phyloP scores from a whole-genome alignment of 1,139 yeast species.

The Geotrichum cucujoidarum region DNA sequence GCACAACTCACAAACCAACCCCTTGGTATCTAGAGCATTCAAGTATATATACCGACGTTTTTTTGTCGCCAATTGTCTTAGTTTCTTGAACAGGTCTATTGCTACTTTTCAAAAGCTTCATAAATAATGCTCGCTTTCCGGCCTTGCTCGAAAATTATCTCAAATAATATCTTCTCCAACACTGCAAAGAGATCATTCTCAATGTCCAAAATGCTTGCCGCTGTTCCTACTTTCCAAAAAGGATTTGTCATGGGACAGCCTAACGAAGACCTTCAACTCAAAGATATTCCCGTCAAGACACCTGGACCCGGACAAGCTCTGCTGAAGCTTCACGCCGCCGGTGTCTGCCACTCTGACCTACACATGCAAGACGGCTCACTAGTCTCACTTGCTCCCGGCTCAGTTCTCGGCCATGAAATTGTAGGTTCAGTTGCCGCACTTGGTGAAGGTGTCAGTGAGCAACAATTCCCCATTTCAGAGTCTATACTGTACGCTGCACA shows the following conservation, averaged over 20 bases:
- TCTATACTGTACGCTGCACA: slow-evolving; percentile 40
- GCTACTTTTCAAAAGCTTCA: background rate
- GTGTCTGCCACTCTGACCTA: slow-evolving; percentile 50
- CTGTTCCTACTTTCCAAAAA: slow-evolving; percentile 14
- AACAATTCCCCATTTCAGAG: slow-evolving; percentile 37
- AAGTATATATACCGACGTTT: too few relatives aligned
- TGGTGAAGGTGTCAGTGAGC: slow-evolving; percentile 37
- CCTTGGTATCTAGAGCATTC: too few relatives aligned
- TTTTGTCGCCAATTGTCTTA: too few relatives aligned
- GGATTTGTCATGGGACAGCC: slow-evolving; percentile 13
- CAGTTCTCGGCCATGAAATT: slow-evolving; percentile 55
- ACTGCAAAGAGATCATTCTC: background rate
- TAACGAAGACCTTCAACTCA: slow-evolving; percentile 2
- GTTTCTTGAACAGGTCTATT: too few relatives aligned
- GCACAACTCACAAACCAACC: too few relatives aligned
- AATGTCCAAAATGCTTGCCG: background rate
- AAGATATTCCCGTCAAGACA: slow-evolving; percentile 37
- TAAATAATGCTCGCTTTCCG: background rate
- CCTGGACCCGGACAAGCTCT: slow-evolving; percentile 42
- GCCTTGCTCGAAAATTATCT: background rate
- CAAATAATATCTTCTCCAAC: background rate
- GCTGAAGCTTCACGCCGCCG: slow-evolving; percentile 49
- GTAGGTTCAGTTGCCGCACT: slow-evolving; percentile 46
- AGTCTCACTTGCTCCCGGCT: slow-evolving; percentile 30
- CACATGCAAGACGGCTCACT: slow-evolving; percentile 41